Evolutionary conservation across 208 protist species (phyloP).

Genomic region (Naegleria fowleri): DNA sequence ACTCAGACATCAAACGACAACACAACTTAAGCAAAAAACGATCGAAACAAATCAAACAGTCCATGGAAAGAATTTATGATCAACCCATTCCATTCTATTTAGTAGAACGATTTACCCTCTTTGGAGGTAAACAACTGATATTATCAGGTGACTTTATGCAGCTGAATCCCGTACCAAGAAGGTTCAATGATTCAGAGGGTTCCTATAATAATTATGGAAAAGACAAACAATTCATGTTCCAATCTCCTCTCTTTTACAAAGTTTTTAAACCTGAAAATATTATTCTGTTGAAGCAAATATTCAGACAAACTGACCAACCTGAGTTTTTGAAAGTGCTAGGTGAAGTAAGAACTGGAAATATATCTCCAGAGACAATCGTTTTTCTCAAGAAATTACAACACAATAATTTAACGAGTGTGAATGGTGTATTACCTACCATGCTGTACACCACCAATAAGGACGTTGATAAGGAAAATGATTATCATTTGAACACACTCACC

Average conservation of each 20-base stretch:
- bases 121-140: conserved; percentile 54
- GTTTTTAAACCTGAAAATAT: not conserved
- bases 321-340: not conserved
- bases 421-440: not conserved
- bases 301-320: not conserved
- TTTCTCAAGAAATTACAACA: not conserved
- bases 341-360: not conserved
- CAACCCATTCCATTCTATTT: not conserved
- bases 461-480: not conserved
- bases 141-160: conserved; percentile 55
- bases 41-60: not conserved
- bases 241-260: not conserved
- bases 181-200: not conserved
- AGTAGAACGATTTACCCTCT: conserved; percentile 30
- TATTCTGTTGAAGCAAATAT: not conserved
- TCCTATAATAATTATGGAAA: not conserved
- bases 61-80: not conserved
- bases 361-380: not conserved
- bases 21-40: not conserved
- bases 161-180: conserved; percentile 40
- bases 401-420: not conserved
- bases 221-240: conserved; percentile 1
- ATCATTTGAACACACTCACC: not conserved
- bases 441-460: not conserved
- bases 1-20: not conserved